These are phyloP conservation scores for Scheffersomyces parashehatae DNA, from an alignment of 1,139 yeast species.

Conservation along the genomic window DNA sequence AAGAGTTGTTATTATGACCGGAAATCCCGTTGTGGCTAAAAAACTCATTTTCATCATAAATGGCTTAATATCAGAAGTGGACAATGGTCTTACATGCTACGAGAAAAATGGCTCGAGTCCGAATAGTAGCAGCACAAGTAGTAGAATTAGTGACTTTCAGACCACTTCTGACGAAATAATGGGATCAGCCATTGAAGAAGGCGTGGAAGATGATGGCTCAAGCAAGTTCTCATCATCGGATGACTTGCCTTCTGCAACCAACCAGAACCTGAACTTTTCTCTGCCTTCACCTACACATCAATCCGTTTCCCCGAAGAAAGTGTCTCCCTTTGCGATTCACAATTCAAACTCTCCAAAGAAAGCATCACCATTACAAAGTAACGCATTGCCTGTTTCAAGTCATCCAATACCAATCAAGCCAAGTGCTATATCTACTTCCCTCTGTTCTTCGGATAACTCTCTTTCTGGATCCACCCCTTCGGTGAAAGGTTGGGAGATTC, in stretches of 20 bases:
- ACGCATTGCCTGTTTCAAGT: background rate
- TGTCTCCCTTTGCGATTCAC: background rate
- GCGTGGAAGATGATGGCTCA: background rate
- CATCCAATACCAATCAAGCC: constrained; percentile 34
- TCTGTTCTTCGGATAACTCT: constrained; percentile 32
- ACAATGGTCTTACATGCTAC: background rate
- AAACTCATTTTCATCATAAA: constrained; percentile 55
- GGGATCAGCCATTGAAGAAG: background rate
- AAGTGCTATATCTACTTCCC: constrained; percentile 11
- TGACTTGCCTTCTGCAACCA: too few relatives aligned
- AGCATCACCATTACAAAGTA: background rate
- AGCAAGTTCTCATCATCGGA: background rate
- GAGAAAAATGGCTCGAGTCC: background rate
- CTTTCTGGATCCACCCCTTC: constrained; percentile 27
- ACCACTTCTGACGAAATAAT: too few relatives aligned
- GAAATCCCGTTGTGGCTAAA: constrained; percentile 62
- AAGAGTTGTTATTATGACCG: constrained; percentile 58
- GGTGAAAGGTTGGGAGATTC: constrained; percentile 47
- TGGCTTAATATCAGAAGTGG: constrained; percentile 39
- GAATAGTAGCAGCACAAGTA: too few relatives aligned
- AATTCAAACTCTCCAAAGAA: background rate
- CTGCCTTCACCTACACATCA: background rate
- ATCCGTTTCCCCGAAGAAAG: background rate
- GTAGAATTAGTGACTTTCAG: background rate
- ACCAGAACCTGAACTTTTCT: background rate